These are phyloP conservation scores for Fusarium heterosporum DNA, from an alignment of 2,329 filamentous ascomycete genomes.

Conservation along the genomic window DNA sequence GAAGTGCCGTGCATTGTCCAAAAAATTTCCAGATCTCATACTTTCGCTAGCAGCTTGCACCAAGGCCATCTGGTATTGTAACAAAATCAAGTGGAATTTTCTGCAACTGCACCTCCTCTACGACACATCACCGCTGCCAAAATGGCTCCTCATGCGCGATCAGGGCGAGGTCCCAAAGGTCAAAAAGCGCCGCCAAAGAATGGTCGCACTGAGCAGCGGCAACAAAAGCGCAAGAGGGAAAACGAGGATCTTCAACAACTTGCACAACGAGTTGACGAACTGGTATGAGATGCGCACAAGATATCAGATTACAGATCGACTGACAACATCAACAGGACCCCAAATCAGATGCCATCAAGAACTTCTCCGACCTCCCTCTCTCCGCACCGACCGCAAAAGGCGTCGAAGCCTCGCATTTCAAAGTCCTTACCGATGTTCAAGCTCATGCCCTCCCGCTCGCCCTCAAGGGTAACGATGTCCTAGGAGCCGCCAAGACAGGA, in stretches of 20 bases:
- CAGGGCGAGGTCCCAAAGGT: conserved; percentile 43
- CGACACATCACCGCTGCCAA: background rate
- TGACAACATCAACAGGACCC: conserved; percentile 62
- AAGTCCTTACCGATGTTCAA: conserved; percentile 91
- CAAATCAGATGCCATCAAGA: conserved; percentile 68
- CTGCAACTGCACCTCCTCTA: background rate
- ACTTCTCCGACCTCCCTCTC: conserved; percentile 87
- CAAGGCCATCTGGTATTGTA: too few species aligned
- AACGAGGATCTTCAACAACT: conserved; percentile 53
- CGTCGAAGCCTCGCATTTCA: conserved; percentile 88
- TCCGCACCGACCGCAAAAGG: conserved; percentile 83
- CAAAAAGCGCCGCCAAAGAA: conserved; percentile 43
- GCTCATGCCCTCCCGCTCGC: conserved; percentile 87
- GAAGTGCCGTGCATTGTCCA: conserved; percentile 39
- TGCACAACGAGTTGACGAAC: conserved; percentile 49
- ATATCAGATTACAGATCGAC: background rate
- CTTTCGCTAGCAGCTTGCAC: too few species aligned
- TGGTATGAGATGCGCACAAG: conserved; percentile 43
- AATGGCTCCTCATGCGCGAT: conserved; percentile 45
- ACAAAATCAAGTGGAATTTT: too few species aligned
- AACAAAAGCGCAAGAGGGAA: conserved; percentile 55
- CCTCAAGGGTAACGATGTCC: conserved; percentile 86
- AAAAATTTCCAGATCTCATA: conserved; percentile 42
- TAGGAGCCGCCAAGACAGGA: conserved; percentile 95
- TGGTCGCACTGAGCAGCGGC: conserved; percentile 50